Conservation (phyloP, 495 filamentous ascomycete species). For the Haplographium delicatum region DNA sequence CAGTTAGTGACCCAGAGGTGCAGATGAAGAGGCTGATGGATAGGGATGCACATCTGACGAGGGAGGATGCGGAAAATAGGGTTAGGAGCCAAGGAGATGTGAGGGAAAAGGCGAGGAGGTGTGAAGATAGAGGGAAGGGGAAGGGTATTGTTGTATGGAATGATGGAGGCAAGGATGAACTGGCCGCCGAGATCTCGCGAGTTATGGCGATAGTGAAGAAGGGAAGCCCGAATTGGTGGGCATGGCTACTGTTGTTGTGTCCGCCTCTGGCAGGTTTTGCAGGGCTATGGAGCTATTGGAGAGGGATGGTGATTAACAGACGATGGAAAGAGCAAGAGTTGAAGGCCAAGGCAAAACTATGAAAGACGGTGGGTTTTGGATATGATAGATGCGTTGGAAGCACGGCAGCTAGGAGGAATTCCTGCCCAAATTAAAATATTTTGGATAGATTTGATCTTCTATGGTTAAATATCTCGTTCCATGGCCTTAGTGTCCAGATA, state of each 20-base stretch:
- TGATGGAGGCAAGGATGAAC: conserved; percentile 63
- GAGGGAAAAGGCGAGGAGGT: conserved; percentile 69
- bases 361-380: conserved; percentile 6
- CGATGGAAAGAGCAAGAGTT: conserved; percentile 62
- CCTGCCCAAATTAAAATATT: no score
- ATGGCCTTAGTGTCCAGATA: no score
- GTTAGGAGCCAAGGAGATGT: conserved; percentile 82
- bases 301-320: conserved; percentile 60
- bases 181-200: conserved; percentile 56
- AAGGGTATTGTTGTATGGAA: conserved; percentile 82
- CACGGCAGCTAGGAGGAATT: conserved; percentile 2
- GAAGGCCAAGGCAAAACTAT: conserved; percentile 67
- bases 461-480: no score
- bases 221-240: conserved; percentile 75
- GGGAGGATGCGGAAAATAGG: conserved; percentile 75
- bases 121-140: conserved; percentile 53
- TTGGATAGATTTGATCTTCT: background rate
- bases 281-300: conserved; percentile 60
- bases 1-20: conserved; percentile 62
- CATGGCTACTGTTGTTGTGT: conserved; percentile 60
- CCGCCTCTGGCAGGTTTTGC: conserved; percentile 65
- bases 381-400: no score
- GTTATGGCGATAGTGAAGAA: conserved; percentile 57
- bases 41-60: conserved; percentile 65
- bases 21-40: conserved; percentile 74